Evolutionary conservation across 139 green algal species (phyloP), one percentile per base, ranked within the genome.

Genomic region (Limnomonas spitsbergensis): DNA sequence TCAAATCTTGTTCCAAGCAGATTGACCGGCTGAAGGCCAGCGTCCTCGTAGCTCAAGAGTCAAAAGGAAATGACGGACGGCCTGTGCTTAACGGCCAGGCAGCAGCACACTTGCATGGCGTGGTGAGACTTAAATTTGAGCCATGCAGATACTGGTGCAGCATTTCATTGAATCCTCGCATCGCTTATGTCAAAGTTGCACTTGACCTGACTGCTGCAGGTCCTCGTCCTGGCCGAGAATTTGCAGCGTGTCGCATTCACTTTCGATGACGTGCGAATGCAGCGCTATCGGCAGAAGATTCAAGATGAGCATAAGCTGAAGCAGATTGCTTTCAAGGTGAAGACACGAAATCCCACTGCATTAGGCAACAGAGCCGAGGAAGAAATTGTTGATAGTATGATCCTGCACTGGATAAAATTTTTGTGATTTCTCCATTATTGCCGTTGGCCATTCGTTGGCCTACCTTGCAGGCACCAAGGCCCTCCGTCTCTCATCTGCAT

Each of bases 171-270:
- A 54, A 9, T 54, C 7, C 42, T 54, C 9, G 42, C 7, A 6
- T 27, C 7, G 56, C 14, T 4, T 70, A 38, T 24, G 4, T 37
- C 56, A 70, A 70, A 32, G 56, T 14, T 70, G 56, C n/a, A n/a
- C n/a, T n/a, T n/a, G n/a, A n/a, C n/a, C n/a, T n/a, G n/a, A n/a
- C n/a, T n/a, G n/a, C n/a, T n/a, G 31, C 80, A 92, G 85, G 91
- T 95, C 40, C 79, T 97, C 37, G 89, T 91, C 7, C 82, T 97
- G 27, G 88, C 81, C 1, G 92, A 97, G 86, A 82, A 78, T 27
- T 78, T 97, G 66, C 77, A 86, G 0, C 39, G 67, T 0, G 81
- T 88, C 3, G 83, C 77, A 0, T 54, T 61, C 2, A 72, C 52
- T 24, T 97, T 97, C 80, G 92, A 97, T 77, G 75, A 81, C 6